Conservation (phyloP, 129 eudicot genomes). For the Pseudognaphalium luteoalbum region DNA sequence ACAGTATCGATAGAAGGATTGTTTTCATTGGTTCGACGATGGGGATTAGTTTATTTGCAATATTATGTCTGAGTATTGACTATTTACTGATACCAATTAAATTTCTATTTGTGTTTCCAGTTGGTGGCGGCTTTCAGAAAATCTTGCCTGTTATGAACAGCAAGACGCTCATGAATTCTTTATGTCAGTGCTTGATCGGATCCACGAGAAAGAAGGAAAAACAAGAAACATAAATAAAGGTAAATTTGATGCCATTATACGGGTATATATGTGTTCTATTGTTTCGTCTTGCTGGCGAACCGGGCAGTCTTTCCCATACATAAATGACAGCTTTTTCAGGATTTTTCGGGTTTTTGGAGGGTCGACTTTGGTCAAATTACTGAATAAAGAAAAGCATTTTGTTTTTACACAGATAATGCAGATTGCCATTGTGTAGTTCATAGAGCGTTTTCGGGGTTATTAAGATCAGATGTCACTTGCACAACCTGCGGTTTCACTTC, state of each 20-base stretch:
- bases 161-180: slow-evolving; percentile 83
- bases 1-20: not conserved
- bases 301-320: slow-evolving; percentile 13
- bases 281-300: slow-evolving; percentile 24
- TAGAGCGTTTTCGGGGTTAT: slow-evolving; percentile 60
- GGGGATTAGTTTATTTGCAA: not conserved
- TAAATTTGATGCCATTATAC: slow-evolving; percentile 39
- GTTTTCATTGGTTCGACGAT: too few relatives aligned
- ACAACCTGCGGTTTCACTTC: slow-evolving; percentile 70
- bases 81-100: not conserved
- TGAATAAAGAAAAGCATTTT: slow-evolving; percentile 29
- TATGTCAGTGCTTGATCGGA: slow-evolving; percentile 63
- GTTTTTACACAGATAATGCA: slow-evolving; percentile 51
- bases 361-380: slow-evolving; percentile 31
- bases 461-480: slow-evolving; percentile 77
- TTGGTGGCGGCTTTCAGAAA: slow-evolving; percentile 78
- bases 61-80: not conserved
- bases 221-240: slow-evolving; percentile 47
- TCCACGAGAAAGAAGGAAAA: slow-evolving; percentile 68
- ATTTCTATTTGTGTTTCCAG: slow-evolving; percentile 38
- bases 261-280: slow-evolving; percentile 21
- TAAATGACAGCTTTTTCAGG: slow-evolving; percentile 8
- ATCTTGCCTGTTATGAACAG: slow-evolving; percentile 75
- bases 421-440: slow-evolving; percentile 81
- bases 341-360: slow-evolving; percentile 29